Base-by-base conservation (phyloP, 169 alveolate species). In the Plasmodium adleri region DNA sequence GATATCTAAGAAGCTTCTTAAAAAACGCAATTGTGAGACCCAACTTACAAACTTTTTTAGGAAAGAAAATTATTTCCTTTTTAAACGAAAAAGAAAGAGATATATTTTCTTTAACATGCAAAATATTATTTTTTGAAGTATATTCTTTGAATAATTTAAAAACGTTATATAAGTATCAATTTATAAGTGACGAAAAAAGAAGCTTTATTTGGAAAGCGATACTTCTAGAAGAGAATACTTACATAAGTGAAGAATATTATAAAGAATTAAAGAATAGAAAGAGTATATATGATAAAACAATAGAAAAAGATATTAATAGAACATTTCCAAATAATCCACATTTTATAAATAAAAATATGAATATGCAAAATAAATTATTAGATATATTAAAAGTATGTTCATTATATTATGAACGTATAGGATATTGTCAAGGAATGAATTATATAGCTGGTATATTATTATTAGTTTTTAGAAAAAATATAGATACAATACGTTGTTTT, bases 391-490 rank as follows among this genome's bases (percentile, higher is more conserved):
- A 76, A 67, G 62, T 64, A 24, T 76, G 88, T 1, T 76, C 88
- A 2, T 24, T 76, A 43, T 76, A 76, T 64, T 76, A 49, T 56
- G 54, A 76, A 63, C 32, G 60, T 6, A 58, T 76, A 17, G 88
- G 88, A 39, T 76, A 76, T 56, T 76, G 88, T 26, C 88, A 76
- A 76, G 88, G 88, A 32, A 76, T 76, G 88, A 76, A 76, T 76
- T 76, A 76, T 43, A 75, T 76, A 9, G 88, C 70, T 26, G 88
- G 71, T n/a, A 64, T 63, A 13, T 67, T 76, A 10, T 76, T 76
- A 54, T 67, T 76, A 50, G 88, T 76, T 39, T 67, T 76, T 76
- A 24, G 66, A 47, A 67, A 76, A 32, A 76, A 76, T 8, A 7
- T 76, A 49, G 63, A 76, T 47, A 66, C 88, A 22, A 39, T 67